These are phyloP conservation scores for Colletotrichum tofieldiae DNA, from an alignment of 2,329 filamentous ascomycete species.

Conservation along the genomic window DNA sequence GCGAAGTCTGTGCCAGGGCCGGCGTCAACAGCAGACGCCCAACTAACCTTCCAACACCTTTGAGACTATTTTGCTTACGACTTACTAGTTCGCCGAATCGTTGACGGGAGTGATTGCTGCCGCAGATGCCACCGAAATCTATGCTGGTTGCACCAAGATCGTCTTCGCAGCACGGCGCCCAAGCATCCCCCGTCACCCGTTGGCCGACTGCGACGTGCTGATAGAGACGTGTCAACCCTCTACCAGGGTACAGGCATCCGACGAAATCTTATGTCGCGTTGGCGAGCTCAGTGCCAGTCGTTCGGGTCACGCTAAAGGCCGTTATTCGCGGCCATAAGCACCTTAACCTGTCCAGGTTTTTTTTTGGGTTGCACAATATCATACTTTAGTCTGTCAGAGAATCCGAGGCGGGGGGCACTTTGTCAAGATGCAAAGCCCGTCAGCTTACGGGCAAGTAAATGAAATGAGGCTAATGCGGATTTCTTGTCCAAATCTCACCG, in stretches of 20 bases:
- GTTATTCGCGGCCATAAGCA: neutral
- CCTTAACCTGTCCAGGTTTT: neutral
- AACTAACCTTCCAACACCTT: neutral
- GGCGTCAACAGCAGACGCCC: neutral
- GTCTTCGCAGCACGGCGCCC: neutral
- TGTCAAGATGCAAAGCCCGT: constrained; percentile 14
- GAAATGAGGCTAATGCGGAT: constrained; percentile 17
- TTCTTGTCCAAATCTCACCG: neutral
- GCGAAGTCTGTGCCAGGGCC: neutral
- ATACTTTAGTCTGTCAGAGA: constrained; percentile 4
- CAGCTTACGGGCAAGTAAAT: constrained; percentile 20
- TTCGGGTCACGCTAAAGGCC: constrained; percentile 27
- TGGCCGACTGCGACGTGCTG: neutral
- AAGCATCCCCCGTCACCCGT: neutral
- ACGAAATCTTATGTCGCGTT: constrained; percentile 10
- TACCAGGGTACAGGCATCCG: neutral
- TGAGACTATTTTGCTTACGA: neutral
- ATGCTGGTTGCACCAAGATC: neutral
- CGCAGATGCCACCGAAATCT: neutral
- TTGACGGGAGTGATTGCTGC: neutral
- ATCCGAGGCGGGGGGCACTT: neutral
- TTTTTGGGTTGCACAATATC: neutral
- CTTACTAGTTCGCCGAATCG: neutral
- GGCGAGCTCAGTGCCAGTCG: constrained; percentile 33
- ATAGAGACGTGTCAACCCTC: neutral